Evolutionary conservation across 768 basidiomycete genomes (phyloP).

Genomic region (Lentinula aciculospora): DNA sequence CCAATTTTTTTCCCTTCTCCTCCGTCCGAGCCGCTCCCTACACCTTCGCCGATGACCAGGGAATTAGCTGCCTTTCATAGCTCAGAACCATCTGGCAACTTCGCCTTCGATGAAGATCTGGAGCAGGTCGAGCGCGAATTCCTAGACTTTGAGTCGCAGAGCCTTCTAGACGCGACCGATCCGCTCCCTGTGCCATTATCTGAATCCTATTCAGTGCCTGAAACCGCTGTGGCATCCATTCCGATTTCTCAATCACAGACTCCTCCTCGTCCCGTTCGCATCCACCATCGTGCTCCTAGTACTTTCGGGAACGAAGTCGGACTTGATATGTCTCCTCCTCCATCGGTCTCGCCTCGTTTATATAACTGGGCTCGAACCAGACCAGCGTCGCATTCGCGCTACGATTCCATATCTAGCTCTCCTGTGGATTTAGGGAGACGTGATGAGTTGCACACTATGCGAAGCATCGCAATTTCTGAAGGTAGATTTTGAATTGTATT

Average conservation of each 20-base stretch:
- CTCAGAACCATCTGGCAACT: not conserved
- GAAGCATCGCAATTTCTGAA: not conserved
- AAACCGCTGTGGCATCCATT: not conserved
- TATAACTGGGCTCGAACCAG: slow-evolving; percentile 26
- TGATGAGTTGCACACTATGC: not conserved
- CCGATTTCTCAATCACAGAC: not conserved
- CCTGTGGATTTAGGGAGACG: not conserved
- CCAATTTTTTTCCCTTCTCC: not conserved
- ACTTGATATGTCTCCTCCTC: slow-evolving; percentile 31
- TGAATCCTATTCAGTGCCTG: not conserved
- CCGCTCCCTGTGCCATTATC: not conserved
- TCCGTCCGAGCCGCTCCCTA: not conserved
- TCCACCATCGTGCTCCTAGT: not conserved
- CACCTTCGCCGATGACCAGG: not conserved
- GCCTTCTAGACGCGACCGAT: not conserved
- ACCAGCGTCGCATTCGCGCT: not conserved
- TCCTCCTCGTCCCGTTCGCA: not conserved
- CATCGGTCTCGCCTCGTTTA: slow-evolving; percentile 33
- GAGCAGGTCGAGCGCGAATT: not conserved
- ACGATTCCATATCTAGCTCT: not conserved
- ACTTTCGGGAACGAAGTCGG: not conserved
- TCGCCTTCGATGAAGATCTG: not conserved
- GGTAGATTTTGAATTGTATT: not conserved
- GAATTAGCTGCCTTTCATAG: not conserved
- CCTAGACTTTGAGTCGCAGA: not conserved